Conservation (phyloP, 2,329 filamentous ascomycete species). For the Nannizziopsis arthrosporioides region DNA sequence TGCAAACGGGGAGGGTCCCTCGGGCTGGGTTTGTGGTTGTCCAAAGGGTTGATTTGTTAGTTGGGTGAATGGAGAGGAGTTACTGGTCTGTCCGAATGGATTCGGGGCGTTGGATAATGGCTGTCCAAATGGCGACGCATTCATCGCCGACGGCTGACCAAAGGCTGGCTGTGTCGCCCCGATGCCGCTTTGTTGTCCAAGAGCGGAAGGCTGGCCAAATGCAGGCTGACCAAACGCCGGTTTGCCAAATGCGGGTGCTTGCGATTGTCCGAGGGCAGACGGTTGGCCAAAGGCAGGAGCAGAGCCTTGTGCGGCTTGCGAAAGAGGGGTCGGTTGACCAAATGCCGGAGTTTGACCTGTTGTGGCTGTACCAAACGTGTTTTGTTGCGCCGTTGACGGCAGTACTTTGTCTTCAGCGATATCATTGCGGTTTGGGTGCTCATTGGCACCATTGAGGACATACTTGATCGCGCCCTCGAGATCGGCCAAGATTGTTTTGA, state of each 20-base stretch:
- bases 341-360: slow-evolving; percentile 1
- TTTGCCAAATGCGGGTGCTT: slow-evolving; percentile 4
- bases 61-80: slow-evolving; percentile 25
- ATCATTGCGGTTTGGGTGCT: slow-evolving; percentile 65
- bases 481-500: slow-evolving; percentile 57
- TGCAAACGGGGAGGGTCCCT: slow-evolving; percentile 24
- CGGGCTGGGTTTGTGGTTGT: slow-evolving; percentile 10
- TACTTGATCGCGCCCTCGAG: slow-evolving; percentile 61
- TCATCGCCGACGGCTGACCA: slow-evolving; percentile 17
- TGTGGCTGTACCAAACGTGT: slow-evolving; percentile 4
- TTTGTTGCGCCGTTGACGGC: neutral
- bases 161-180: slow-evolving; percentile 17
- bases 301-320: slow-evolving; percentile 8
- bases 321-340: slow-evolving; percentile 17
- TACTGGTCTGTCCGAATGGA: slow-evolving; percentile 7
- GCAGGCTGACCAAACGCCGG: slow-evolving; percentile 11
- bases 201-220: slow-evolving; percentile 8
- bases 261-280: slow-evolving; percentile 26
- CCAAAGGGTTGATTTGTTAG: slow-evolving; percentile 14
- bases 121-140: slow-evolving; percentile 10
- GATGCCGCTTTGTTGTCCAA: slow-evolving; percentile 3
- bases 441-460: slow-evolving; percentile 52
- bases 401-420: slow-evolving; percentile 25
- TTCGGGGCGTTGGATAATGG: slow-evolving; percentile 1
- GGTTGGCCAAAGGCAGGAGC: slow-evolving; percentile 31